These are phyloP conservation scores for Kodamaea arcana DNA, from an alignment of 1,139 yeast species.

Conservation along the genomic window DNA sequence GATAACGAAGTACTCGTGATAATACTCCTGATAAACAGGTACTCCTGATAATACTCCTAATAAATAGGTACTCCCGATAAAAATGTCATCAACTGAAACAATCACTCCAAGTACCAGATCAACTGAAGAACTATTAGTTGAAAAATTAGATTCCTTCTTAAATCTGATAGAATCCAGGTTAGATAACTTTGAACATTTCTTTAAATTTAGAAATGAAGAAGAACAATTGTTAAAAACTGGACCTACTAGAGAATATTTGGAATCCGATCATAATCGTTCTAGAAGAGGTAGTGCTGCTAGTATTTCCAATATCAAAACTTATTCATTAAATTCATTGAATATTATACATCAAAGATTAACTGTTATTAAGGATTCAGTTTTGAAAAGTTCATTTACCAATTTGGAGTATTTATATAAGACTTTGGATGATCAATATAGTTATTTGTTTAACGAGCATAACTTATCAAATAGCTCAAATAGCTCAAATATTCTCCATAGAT, in stretches of 20 bases:
- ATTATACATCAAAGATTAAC: slow-evolving; percentile 41
- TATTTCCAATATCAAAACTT: slow-evolving; percentile 28
- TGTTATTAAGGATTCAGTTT: slow-evolving; percentile 37
- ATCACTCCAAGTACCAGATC: slow-evolving; percentile 10
- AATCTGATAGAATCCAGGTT: slow-evolving; percentile 52
- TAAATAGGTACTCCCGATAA: too few species aligned
- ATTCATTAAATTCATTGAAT: slow-evolving; percentile 33
- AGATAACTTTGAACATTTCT: slow-evolving; percentile 49
- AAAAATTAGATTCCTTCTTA: slow-evolving; percentile 48
- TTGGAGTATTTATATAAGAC: slow-evolving; percentile 47
- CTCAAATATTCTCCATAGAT: slow-evolving; percentile 8
- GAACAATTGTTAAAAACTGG: slow-evolving; percentile 5
- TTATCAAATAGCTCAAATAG: slow-evolving; percentile 10
- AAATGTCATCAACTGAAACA: not conserved
- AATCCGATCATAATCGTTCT: slow-evolving; percentile 6
- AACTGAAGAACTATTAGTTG: slow-evolving; percentile 48
- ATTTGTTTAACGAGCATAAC: slow-evolving; percentile 25
- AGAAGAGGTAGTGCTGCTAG: slow-evolving; percentile 29
- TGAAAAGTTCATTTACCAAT: slow-evolving; percentile 42
- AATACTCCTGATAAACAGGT: too few species aligned
- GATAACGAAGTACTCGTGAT: too few species aligned
- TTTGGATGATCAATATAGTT: slow-evolving; percentile 54
- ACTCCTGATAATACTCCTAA: too few species aligned
- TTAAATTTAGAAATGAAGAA: slow-evolving; percentile 28
- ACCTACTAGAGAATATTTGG: slow-evolving; percentile 5